Evolutionary conservation across 805 yeast genomes (phyloP).

Genomic region (Brettanomyces sp.): DNA sequence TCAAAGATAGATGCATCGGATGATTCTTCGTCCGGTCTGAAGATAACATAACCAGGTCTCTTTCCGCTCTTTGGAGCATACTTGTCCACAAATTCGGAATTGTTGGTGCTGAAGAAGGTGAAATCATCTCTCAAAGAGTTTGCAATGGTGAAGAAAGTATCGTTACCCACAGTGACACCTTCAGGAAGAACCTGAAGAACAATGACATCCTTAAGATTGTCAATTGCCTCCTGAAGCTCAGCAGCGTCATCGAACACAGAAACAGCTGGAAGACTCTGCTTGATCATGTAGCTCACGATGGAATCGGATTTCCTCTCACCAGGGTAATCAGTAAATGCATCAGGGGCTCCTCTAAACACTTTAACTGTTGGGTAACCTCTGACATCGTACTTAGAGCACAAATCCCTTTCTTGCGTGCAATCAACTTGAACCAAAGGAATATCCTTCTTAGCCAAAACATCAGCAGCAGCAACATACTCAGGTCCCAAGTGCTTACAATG

Average conservation of each 20-base stretch:
- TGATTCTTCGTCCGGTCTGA: constrained; percentile 36
- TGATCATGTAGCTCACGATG: constrained; percentile 69
- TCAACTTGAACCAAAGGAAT: constrained; percentile 77
- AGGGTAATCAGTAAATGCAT: constrained; percentile 51
- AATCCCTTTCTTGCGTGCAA: constrained; percentile 68
- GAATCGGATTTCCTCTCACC: constrained; percentile 82
- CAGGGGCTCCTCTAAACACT: constrained; percentile 49
- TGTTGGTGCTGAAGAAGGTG: constrained; percentile 45
- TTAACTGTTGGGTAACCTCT: constrained; percentile 82
- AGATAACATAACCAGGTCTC: constrained; percentile 33
- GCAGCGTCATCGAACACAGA: constrained; percentile 36
- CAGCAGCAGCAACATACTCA: constrained; percentile 66
- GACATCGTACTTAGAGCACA: constrained; percentile 59
- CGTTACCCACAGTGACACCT: constrained; percentile 33
- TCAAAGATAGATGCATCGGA: constrained; percentile 41
- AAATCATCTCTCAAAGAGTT: constrained; percentile 51
- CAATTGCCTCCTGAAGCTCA: constrained; percentile 41
- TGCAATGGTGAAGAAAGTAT: constrained; percentile 58
- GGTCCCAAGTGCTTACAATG: constrained; percentile 89
- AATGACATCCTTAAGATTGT: constrained; percentile 37
- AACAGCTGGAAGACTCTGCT: constrained; percentile 76
- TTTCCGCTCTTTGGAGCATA: constrained; percentile 23
- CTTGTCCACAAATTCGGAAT: constrained; percentile 26
- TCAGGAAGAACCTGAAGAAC: constrained; percentile 43
- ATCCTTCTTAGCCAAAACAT: constrained; percentile 45